phyloP scores from a whole-genome alignment of 1,284 basidiomycete genomes.

The Grifola frondosa region DNA sequence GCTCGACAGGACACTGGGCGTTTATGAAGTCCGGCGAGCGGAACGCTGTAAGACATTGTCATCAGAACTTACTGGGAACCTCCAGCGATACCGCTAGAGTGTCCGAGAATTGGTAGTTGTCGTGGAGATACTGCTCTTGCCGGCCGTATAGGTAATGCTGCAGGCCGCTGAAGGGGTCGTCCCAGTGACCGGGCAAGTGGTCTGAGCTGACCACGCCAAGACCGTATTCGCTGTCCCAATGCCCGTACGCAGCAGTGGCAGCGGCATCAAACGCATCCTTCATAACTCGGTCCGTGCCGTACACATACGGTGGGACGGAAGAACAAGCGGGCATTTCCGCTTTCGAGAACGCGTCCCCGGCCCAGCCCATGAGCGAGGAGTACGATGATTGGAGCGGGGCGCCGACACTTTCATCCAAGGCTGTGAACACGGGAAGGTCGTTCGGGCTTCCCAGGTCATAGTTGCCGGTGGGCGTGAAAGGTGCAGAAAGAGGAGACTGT shows the following conservation, averaged over 20 bases:
- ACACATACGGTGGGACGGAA: slow-evolving; percentile 19
- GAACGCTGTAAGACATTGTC: slow-evolving; percentile 9
- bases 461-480: slow-evolving; percentile 7
- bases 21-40: no score
- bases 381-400: slow-evolving; percentile 25
- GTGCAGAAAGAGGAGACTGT: slow-evolving; percentile 19
- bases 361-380: slow-evolving; percentile 33
- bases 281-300: slow-evolving; percentile 22
- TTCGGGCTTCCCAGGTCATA: slow-evolving; percentile 14
- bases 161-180: slow-evolving; percentile 5
- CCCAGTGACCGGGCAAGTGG: slow-evolving; percentile 11
- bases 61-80: slow-evolving; percentile 8
- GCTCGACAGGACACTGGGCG: no score
- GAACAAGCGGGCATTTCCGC: slow-evolving; percentile 12
- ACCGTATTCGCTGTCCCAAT: slow-evolving; percentile 17
- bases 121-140: slow-evolving; percentile 1
- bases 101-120: neutral
- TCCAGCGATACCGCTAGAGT: neutral
- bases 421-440: slow-evolving; percentile 3
- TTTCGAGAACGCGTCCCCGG: slow-evolving; percentile 23
- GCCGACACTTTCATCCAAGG: slow-evolving; percentile 15
- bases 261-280: slow-evolving; percentile 30
- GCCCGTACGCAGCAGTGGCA: slow-evolving; percentile 18
- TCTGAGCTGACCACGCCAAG: slow-evolving; percentile 10
- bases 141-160: slow-evolving; percentile 6